Conservation (phyloP, 2,329 filamentous ascomycete genomes). For the Botrytis galanthina region DNA sequence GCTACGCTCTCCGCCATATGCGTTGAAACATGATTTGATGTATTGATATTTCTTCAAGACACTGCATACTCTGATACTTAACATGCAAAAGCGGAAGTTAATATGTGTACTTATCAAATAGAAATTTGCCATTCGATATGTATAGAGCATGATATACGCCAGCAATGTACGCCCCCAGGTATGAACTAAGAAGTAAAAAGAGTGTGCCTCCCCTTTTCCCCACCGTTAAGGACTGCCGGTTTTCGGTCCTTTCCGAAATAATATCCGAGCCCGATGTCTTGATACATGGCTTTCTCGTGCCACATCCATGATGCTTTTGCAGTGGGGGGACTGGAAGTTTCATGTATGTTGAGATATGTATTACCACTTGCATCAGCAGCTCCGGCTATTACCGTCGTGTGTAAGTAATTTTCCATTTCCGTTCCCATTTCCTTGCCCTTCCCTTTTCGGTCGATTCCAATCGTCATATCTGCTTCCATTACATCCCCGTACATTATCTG, state of each 20-base stretch:
- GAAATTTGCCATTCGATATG: background rate
- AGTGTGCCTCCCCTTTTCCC: background rate
- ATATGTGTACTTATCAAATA: background rate
- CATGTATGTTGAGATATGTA: background rate
- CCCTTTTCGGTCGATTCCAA: slow-evolving; percentile 31
- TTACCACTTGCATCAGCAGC: background rate
- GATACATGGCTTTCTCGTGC: slow-evolving; percentile 35
- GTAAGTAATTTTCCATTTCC: slow-evolving; percentile 13
- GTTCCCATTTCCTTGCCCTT: slow-evolving; percentile 29
- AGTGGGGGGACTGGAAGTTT: background rate
- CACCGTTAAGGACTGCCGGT: background rate
- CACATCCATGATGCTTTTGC: slow-evolving; percentile 26
- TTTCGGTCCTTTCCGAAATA: slow-evolving; percentile 29
- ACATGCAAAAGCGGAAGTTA: background rate
- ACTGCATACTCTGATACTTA: background rate
- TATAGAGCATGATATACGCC: background rate
- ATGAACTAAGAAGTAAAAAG: background rate
- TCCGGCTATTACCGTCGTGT: background rate
- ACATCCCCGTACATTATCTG: slow-evolving; percentile 22
- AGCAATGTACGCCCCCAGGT: background rate
- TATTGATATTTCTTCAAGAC: background rate
- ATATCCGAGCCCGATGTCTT: slow-evolving; percentile 31
- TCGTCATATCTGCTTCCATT: slow-evolving; percentile 28
- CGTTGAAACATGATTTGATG: background rate
- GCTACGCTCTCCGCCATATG: background rate